Percentiles rank a stretch among this genome's conserved stretches.
phyloP scores from a whole-genome alignment of 208 protist species.

The Leishmania turanica region DNA sequence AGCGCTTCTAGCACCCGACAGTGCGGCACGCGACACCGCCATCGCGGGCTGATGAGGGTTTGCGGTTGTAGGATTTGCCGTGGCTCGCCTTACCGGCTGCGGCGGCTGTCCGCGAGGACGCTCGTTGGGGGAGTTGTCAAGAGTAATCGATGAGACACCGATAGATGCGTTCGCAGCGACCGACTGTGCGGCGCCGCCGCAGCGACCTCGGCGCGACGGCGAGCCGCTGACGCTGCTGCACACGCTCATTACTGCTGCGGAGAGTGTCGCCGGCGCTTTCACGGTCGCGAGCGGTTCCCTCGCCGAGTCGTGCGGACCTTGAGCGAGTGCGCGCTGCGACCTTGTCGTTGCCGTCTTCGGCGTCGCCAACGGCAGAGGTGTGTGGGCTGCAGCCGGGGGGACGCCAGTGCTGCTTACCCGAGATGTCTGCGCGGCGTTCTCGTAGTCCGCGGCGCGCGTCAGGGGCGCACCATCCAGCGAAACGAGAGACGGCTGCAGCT shows the following conservation, averaged over 20 bases:
- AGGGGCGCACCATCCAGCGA: slow-evolving; percentile 75
- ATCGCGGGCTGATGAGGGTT: not conserved
- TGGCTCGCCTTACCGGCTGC: not conserved
- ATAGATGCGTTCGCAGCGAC: not conserved
- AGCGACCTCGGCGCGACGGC: not conserved
- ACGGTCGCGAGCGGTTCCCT: not conserved
- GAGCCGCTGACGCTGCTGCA: not conserved
- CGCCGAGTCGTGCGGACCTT: not conserved
- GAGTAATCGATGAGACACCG: not conserved
- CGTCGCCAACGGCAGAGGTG: not conserved
- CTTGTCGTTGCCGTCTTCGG: not conserved
- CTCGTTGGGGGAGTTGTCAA: not conserved
- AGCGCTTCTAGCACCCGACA: not conserved
- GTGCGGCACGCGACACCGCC: not conserved
- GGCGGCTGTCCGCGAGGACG: slow-evolving; percentile 1
- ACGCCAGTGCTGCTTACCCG: not conserved
- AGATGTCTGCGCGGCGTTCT: not conserved
- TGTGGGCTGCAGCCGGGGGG: not conserved
- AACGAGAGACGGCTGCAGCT: slow-evolving; percentile 48
- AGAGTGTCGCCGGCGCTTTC: not conserved
- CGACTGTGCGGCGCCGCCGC: not conserved
- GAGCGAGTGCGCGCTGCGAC: not conserved
- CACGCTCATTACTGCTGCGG: not conserved
- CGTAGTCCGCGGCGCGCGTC: slow-evolving; percentile 20
- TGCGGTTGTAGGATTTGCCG: not conserved